A percentile compares a stretch with the other conserved stretches of the same genome.
These are phyloP conservation scores for Nicotiana paniculata DNA, from an alignment of 257 asterid species.

Conservation along the genomic window DNA sequence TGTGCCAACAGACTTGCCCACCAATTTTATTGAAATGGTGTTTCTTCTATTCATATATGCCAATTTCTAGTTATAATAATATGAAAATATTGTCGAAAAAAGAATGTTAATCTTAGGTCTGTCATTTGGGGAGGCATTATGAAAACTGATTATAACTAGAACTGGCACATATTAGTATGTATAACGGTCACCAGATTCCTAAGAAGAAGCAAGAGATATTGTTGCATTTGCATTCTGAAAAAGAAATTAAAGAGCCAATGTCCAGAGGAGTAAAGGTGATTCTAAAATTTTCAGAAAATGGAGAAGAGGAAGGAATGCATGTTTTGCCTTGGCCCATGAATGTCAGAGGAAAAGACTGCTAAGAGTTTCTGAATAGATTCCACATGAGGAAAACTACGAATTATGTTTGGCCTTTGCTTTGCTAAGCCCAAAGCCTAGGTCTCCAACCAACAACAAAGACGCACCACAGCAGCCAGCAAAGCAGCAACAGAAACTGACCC, in stretches of 20 bases:
- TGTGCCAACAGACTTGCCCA: neutral
- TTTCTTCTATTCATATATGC: neutral
- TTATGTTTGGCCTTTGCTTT: neutral
- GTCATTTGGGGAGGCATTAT: neutral
- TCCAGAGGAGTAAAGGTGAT: no score
- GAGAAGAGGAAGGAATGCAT: neutral
- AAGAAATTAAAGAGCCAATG: no score
- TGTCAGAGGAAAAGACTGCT: neutral
- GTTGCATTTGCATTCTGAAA: no score
- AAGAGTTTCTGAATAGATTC: slow-evolving; percentile 14
- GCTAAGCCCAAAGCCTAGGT: neutral
- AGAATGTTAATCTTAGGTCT: neutral
- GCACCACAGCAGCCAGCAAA: neutral
- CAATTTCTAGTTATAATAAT: neutral
- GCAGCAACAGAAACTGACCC: slow-evolving; percentile 9
- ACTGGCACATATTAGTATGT: neutral
- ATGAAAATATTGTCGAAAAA: neutral
- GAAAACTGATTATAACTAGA: no score
- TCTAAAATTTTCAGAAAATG: neutral
- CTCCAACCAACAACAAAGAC: slow-evolving; percentile 1
- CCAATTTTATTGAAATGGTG: neutral
- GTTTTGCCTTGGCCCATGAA: neutral
- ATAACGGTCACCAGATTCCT: neutral
- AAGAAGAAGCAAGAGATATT: no score
- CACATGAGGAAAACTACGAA: slow-evolving; percentile 9